A percentile compares a stretch with the other conserved stretches of the same genome.
These are phyloP conservation scores for Gelatoporia subvermispora DNA, from an alignment of 768 basidiomycete genomes.

Conservation along the genomic window DNA sequence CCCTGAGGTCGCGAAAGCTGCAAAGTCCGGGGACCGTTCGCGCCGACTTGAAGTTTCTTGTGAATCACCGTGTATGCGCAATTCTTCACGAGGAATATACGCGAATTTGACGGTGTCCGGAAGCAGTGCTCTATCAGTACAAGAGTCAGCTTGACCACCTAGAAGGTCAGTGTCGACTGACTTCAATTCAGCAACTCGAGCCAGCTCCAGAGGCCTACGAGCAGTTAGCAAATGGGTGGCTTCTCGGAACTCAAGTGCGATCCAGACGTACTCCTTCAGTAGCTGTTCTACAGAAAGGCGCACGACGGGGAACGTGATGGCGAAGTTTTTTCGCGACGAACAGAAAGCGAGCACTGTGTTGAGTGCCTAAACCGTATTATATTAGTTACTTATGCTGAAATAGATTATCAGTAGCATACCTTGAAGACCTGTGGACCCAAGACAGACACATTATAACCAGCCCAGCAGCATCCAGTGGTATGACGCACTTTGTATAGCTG, in stretches of 20 bases:
- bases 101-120: slow-evolving; percentile 80
- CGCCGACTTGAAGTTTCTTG: slow-evolving; percentile 21
- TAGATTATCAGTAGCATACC: slow-evolving; percentile 19
- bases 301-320: slow-evolving; percentile 72
- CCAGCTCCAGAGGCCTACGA: slow-evolving; percentile 70
- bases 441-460: too few species aligned
- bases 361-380: slow-evolving; percentile 49
- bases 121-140: slow-evolving; percentile 57
- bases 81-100: slow-evolving; percentile 62
- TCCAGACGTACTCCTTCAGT: slow-evolving; percentile 55
- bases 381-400: not conserved
- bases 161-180: slow-evolving; percentile 26
- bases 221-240: too few species aligned
- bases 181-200: slow-evolving; percentile 81
- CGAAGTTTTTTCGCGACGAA: slow-evolving; percentile 73
- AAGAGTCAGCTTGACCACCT: not conserved
- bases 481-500: too few species aligned
- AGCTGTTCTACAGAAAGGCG: slow-evolving; percentile 77
- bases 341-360: slow-evolving; percentile 89
- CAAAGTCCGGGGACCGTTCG: slow-evolving; percentile 39
- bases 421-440: slow-evolving; percentile 38
- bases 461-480: too few species aligned
- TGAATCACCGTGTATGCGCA: slow-evolving; percentile 46
- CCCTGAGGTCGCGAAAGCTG: slow-evolving; percentile 14
- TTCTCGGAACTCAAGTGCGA: too few species aligned